phyloP scores from a whole-genome alignment of 140 eudicot species.

The Erigeron philadelphicus region DNA sequence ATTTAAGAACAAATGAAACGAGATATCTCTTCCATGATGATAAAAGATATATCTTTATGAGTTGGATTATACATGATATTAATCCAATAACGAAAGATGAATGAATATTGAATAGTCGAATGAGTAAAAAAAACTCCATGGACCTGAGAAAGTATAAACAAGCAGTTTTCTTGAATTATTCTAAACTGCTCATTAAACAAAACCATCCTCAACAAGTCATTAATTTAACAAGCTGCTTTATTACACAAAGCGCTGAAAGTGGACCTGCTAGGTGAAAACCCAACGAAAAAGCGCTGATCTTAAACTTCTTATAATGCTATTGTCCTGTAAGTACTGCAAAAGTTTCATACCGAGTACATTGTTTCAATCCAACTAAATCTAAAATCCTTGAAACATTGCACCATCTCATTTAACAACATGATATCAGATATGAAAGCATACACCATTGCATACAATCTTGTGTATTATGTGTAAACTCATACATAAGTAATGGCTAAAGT shows the following conservation, averaged over 20 bases:
- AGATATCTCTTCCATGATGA: neutral
- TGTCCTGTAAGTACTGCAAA: too few species aligned
- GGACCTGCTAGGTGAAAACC: neutral
- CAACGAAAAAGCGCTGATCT: neutral
- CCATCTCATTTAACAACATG: neutral
- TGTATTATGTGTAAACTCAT: neutral
- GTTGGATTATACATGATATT: neutral
- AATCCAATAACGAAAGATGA: neutral
- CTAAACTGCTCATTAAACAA: too few species aligned
- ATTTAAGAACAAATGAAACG: neutral
- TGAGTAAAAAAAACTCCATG: neutral
- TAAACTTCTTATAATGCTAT: neutral
- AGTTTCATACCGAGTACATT: too few species aligned
- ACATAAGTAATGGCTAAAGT: neutral
- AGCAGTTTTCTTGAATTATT: too few species aligned
- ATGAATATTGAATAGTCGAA: neutral
- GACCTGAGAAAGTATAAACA: neutral
- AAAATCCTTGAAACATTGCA: neutral
- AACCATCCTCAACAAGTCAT: neutral
- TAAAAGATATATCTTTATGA: neutral
- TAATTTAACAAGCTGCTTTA: too few species aligned
- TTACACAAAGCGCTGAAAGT: too few species aligned
- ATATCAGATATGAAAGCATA: neutral
- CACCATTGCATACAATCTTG: neutral
- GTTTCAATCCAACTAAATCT: too few species aligned